phyloP scores from a whole-genome alignment of 2,329 filamentous ascomycete species.

The Knufia fluminis region DNA sequence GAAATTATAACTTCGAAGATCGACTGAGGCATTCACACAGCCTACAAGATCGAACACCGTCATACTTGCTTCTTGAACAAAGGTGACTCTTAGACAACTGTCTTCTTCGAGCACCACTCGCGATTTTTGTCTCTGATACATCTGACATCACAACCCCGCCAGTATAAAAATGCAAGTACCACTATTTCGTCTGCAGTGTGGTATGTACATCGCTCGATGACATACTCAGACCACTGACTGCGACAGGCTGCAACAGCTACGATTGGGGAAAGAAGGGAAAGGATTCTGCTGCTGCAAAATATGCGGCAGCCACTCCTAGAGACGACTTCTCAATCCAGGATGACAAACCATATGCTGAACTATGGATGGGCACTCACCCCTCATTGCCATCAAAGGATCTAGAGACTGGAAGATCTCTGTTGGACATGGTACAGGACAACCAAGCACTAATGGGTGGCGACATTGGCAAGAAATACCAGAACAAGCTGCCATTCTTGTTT shows the following conservation, averaged over 20 bases:
- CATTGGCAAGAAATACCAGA: constrained; percentile 64
- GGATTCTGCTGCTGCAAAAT: constrained; percentile 79
- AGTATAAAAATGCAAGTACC: constrained; percentile 58
- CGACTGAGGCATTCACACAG: background rate
- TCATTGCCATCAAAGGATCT: constrained; percentile 90
- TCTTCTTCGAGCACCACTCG: too few species aligned
- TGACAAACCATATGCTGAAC: constrained; percentile 89
- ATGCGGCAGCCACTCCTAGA: constrained; percentile 73
- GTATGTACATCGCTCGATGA: constrained; percentile 33
- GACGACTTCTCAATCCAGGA: constrained; percentile 66
- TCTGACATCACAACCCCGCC: background rate
- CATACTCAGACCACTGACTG: constrained; percentile 19
- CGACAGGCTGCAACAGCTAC: constrained; percentile 84
- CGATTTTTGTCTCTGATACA: too few species aligned
- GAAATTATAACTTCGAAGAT: too few species aligned
- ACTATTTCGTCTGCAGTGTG: constrained; percentile 62
- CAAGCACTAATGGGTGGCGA: constrained; percentile 66
- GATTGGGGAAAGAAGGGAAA: constrained; percentile 94
- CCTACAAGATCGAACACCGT: background rate
- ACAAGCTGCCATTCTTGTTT: constrained; percentile 90
- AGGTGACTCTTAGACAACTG: background rate
- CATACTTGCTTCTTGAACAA: background rate
- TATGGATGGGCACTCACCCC: constrained; percentile 99
- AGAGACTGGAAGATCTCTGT: constrained; percentile 69
- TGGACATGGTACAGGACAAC: constrained; percentile 83